Conservation (phyloP, 345 rosid species). For the Arabidopsis suecica region DNA sequence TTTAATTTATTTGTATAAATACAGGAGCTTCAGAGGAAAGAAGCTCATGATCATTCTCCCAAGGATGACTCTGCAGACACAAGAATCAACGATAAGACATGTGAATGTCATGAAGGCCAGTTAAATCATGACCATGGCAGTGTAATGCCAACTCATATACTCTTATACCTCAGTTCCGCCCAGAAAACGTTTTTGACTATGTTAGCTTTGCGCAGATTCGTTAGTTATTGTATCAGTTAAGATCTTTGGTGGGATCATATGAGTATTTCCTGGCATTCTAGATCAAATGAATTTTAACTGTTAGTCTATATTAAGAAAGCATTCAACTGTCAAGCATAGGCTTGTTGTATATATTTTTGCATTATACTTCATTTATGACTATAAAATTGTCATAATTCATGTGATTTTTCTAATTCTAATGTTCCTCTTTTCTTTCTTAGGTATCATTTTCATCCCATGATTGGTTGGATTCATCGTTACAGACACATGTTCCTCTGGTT, state of each 20-base stretch:
- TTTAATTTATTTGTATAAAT: constrained; percentile 51
- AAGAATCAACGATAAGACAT: constrained; percentile 39
- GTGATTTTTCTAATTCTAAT: constrained; percentile 10
- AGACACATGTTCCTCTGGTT: constrained; percentile 84
- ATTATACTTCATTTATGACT: not conserved
- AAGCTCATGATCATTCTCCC: constrained; percentile 39
- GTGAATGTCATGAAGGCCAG: constrained; percentile 47
- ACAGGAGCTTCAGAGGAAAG: constrained; percentile 65
- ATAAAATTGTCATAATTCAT: constrained; percentile 16
- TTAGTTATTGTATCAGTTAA: constrained; percentile 3
- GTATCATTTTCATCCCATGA: constrained; percentile 55
- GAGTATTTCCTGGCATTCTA: constrained; percentile 3
- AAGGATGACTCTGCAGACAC: constrained; percentile 38
- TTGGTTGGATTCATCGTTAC: constrained; percentile 77
- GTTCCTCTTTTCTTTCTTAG: constrained; percentile 50
- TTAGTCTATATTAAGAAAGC: constrained; percentile 12
- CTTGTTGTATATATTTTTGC: constrained; percentile 1
- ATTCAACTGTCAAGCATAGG: constrained; percentile 16
- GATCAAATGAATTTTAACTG: constrained; percentile 12
- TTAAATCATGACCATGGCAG: constrained; percentile 53
- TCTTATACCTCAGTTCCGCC: constrained; percentile 10
- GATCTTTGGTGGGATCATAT: not conserved
- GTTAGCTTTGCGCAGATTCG: not conserved
- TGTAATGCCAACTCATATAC: constrained; percentile 55
- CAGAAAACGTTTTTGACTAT: not conserved